Evolutionary conservation across 2,329 filamentous ascomycete genomes (phyloP), one percentile per base, ranked within the genome.

Genomic region (Plenodomus biglobosus): DNA sequence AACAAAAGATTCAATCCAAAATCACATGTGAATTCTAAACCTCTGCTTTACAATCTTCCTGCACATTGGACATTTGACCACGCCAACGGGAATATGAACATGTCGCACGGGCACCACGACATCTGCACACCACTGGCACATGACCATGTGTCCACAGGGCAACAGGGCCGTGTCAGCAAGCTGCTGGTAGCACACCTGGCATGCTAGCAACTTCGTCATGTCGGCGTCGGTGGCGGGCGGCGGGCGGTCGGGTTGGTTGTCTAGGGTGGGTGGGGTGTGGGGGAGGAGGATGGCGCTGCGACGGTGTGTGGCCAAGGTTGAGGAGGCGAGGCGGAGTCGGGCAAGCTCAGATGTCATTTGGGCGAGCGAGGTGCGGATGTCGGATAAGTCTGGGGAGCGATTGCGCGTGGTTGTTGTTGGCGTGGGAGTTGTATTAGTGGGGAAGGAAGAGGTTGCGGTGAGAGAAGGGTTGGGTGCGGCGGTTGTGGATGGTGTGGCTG

Each of bases 91-190:
- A 24, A 74, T 61, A 57, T 76, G 74, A 21, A 67, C 58, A 46
- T 71, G 64, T 58, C 70, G 70, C 1, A 73, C 68, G 2, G 78
- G 78, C 27, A 78, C 71, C 38, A 77, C 73, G 41, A 78, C 73
- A 41, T 79, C 76, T 2, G 77, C 78, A 54, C 80, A 82, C 78
- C 78, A 82, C 34, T 73, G 67, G 58, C 80, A 82, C 71, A 82
- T 77, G 27, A 78, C 72, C 52, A 80, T 71, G 60, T 82, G 79
- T 0, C 80, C 80, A 50, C 80, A 83, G 0, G 80, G 80, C 30
- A 82, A 56, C 16, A 80, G 66, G 2, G 77, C 79, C 6, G 76
- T 76, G 50, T 81, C 76, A 0, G 80, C 76, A 2, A 77, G 40
- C 58, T 82, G 80, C 8, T 71, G 71, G 56, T 79, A 79, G 59